phyloP scores from a whole-genome alignment of 2,329 filamentous ascomycete species.

The Cercospora sp. region DNA sequence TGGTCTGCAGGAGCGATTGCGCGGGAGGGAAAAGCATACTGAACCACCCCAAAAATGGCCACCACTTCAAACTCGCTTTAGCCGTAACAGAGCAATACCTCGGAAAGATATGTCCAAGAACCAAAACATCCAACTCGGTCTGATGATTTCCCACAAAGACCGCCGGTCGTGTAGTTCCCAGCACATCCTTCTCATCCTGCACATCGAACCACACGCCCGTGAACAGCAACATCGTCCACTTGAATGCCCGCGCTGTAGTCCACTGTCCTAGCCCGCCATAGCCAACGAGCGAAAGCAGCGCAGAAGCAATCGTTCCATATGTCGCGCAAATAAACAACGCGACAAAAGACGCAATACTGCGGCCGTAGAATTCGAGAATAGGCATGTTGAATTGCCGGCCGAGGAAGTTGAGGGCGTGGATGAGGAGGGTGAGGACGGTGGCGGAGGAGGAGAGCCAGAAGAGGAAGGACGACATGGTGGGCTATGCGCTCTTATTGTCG shows the following conservation, averaged over 20 bases:
- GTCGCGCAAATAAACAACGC: constrained; percentile 51
- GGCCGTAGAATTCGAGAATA: constrained; percentile 63
- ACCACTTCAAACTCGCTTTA: constrained; percentile 76
- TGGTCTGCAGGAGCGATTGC: no score
- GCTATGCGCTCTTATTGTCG: neutral
- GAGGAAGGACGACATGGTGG: constrained; percentile 31
- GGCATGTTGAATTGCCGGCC: constrained; percentile 36
- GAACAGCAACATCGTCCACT: constrained; percentile 70
- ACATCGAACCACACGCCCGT: constrained; percentile 78
- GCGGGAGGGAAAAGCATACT: constrained; percentile 47
- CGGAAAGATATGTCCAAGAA: constrained; percentile 87
- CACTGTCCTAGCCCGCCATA: constrained; percentile 80
- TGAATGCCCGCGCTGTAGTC: constrained; percentile 76
- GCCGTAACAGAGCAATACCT: constrained; percentile 90
- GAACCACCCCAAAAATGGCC: constrained; percentile 92
- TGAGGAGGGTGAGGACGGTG: constrained; percentile 34
- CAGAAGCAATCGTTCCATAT: constrained; percentile 75
- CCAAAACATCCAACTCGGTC: constrained; percentile 84
- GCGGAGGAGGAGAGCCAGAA: constrained; percentile 32
- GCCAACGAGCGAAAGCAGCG: constrained; percentile 69
- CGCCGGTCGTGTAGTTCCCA: constrained; percentile 65
- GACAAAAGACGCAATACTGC: constrained; percentile 51
- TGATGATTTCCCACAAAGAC: constrained; percentile 96
- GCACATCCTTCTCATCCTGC: constrained; percentile 48
- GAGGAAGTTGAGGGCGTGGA: constrained; percentile 41